Percentiles rank a stretch among this genome's conserved stretches.
Evolutionary conservation across 2,329 filamentous ascomycete genomes (phyloP).

Genomic region (Fusarium sp.): DNA sequence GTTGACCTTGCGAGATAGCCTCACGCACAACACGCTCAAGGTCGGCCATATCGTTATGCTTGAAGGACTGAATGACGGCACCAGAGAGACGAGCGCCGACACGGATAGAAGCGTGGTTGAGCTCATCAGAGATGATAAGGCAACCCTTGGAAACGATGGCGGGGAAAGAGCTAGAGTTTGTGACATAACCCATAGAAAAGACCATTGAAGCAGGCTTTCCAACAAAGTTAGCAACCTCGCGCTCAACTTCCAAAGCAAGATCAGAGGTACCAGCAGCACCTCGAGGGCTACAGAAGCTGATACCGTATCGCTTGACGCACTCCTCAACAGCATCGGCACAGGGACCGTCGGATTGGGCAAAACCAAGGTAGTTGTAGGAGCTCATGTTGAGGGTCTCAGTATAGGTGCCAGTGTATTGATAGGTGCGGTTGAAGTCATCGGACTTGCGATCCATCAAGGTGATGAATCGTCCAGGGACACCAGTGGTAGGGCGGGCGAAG

Average conservation of each 20-base stretch:
- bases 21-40: constrained; percentile 89
- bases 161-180: constrained; percentile 92
- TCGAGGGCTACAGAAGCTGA: constrained; percentile 84
- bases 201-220: constrained; percentile 96
- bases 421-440: constrained; percentile 90
- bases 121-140: constrained; percentile 93
- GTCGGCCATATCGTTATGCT: constrained; percentile 94
- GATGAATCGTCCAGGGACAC: constrained; percentile 93
- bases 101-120: constrained; percentile 98
- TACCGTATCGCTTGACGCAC: constrained; percentile 84
- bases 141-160: constrained; percentile 93
- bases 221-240: constrained; percentile 88
- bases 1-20: constrained; percentile 95
- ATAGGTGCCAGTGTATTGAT: constrained; percentile 87
- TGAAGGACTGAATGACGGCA: constrained; percentile 95
- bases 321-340: constrained; percentile 95
- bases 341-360: constrained; percentile 96
- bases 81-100: constrained; percentile 94
- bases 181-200: constrained; percentile 99
- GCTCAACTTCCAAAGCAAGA: constrained; percentile 88
- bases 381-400: constrained; percentile 99
- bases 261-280: constrained; percentile 89
- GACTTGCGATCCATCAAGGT: constrained; percentile 92
- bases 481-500: constrained; percentile 91
- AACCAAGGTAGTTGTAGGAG: constrained; percentile 99